Conservation (phyloP, 164 flowering plant genomes). For the Sedum album region DNA sequence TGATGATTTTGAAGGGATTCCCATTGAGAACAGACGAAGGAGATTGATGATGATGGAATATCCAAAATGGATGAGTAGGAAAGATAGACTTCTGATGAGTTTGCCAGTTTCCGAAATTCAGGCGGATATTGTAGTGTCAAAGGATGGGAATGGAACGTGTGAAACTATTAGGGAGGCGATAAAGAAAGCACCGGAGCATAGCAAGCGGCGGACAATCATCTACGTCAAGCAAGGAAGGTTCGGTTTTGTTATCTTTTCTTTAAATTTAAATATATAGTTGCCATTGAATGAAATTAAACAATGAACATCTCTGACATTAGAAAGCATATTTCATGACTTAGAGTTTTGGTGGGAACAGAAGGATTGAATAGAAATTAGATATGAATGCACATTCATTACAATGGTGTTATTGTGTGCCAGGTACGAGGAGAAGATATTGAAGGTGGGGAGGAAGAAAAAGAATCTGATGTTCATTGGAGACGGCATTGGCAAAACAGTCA, state of each 20-base stretch:
- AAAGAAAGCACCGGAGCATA: conserved; percentile 58
- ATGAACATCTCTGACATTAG: background rate
- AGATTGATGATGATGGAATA: conserved; percentile 22
- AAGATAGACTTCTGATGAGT: conserved; percentile 39
- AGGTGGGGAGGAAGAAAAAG: conserved; percentile 80
- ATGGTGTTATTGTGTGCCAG: conserved; percentile 19
- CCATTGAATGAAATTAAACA: background rate
- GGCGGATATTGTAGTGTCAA: conserved; percentile 63
- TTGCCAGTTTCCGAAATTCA: conserved; percentile 35
- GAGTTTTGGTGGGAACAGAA: background rate
- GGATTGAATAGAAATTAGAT: background rate
- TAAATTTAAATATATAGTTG: background rate
- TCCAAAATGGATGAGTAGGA: conserved; percentile 51
- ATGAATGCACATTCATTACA: background rate
- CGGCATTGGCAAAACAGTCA: conserved; percentile 73
- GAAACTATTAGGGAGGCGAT: conserved; percentile 69
- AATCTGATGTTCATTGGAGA: conserved; percentile 93
- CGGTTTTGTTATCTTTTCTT: background rate
- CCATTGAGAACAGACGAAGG: conserved; percentile 55
- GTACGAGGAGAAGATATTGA: conserved; percentile 67
- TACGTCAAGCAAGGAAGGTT: conserved; percentile 77
- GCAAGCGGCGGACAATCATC: conserved; percentile 48
- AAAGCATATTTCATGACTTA: background rate
- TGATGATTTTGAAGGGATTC: conserved; percentile 58
- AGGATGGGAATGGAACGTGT: conserved; percentile 62